phyloP scores from a whole-genome alignment of 108 stramenopile species.

The Hondaea fermentalgiana region DNA sequence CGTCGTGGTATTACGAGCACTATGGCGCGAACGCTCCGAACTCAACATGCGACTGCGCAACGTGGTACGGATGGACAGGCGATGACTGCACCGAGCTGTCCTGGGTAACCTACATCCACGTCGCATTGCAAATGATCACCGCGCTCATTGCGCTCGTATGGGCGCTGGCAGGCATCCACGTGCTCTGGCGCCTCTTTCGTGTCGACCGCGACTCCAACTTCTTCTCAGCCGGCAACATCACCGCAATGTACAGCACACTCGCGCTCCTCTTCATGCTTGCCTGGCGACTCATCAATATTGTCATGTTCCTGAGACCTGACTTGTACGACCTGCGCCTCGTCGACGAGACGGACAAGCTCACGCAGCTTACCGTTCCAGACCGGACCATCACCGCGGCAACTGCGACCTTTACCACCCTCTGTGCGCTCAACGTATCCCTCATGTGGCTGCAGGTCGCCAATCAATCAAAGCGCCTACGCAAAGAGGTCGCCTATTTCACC shows the following conservation, averaged over 20 bases:
- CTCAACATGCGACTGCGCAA: neutral
- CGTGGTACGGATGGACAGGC: constrained; percentile 6
- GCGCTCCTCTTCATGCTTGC: neutral
- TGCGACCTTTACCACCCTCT: neutral
- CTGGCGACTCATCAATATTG: neutral
- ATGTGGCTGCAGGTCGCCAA: neutral
- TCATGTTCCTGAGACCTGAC: neutral
- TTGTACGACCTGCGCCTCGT: neutral
- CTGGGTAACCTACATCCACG: neutral
- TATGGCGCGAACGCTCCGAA: neutral
- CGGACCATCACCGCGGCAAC: neutral
- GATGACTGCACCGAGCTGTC: neutral
- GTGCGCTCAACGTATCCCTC: neutral
- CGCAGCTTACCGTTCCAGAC: neutral
- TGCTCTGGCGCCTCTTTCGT: neutral
- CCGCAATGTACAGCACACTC: neutral
- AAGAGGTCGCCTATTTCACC: neutral
- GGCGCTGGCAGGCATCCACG: neutral
- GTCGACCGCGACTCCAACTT: neutral
- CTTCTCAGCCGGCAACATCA: neutral
- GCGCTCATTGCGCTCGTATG: neutral
- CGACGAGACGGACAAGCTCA: neutral
- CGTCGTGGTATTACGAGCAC: neutral
- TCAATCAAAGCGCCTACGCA: neutral
- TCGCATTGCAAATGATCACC: neutral